phyloP scores from a whole-genome alignment of 345 rosid genomes.

The Pugionium dolabratum region DNA sequence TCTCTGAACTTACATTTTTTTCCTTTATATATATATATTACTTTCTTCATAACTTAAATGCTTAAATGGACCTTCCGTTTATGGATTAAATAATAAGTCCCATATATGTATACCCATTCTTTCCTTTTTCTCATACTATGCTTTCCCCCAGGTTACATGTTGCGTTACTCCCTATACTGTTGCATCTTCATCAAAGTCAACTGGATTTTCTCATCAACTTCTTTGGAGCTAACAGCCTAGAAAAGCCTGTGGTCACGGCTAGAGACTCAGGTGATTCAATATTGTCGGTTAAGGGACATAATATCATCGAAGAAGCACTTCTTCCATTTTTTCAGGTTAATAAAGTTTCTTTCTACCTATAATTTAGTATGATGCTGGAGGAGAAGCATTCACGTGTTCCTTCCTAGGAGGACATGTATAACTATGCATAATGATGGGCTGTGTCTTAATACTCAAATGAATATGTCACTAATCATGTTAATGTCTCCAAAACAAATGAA shows the following conservation, averaged over 20 bases:
- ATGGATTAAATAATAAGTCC: not conserved
- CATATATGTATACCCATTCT: constrained; percentile 9
- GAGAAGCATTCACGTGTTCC: constrained; percentile 21
- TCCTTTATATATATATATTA: constrained; percentile 1
- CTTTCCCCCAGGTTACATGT: constrained; percentile 60
- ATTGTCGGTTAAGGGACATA: constrained; percentile 42
- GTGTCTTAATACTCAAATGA: constrained; percentile 12
- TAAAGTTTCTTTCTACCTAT: constrained; percentile 18
- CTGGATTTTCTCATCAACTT: constrained; percentile 84
- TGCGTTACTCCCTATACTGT: constrained; percentile 73
- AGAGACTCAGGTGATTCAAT: constrained; percentile 48
- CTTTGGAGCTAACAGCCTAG: constrained; percentile 64
- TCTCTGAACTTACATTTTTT: not conserved
- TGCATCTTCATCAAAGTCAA: constrained; percentile 95
- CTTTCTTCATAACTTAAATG: not conserved
- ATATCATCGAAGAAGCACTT: constrained; percentile 75
- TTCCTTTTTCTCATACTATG: constrained; percentile 27
- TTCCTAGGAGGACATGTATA: constrained; percentile 7
- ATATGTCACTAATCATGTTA: constrained; percentile 13
- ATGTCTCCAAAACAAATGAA: constrained; percentile 1
- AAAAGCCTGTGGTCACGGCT: constrained; percentile 45
- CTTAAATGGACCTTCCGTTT: not conserved
- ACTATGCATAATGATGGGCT: not conserved
- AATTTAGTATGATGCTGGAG: constrained; percentile 11
- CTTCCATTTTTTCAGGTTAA: constrained; percentile 97